Evolutionary conservation across 1,284 basidiomycete species (phyloP), one percentile per base, ranked within the genome.

Genomic region (Phellopilus nigrolimitatus): DNA sequence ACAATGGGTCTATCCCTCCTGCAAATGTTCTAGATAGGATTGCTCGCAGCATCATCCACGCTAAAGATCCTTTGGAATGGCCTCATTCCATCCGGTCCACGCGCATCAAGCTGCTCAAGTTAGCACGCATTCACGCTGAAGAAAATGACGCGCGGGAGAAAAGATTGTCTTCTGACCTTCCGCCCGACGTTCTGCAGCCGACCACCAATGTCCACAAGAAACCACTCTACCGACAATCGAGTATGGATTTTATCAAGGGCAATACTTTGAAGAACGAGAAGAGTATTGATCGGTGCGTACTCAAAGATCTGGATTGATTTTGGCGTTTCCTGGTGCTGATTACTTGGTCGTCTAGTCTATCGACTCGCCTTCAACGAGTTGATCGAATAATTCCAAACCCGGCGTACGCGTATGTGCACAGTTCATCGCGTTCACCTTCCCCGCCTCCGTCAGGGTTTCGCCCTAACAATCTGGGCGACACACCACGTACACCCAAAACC

Each of bases 1-100:
- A 87, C 72, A 82, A 83, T 57, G 87, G 88, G 24, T 74, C 80
- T 39, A 76, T 89, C 13, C 88, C 88, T 3, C 88, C 88, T 21
- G 80, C 84, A 8, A 90, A 90, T 64, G 76, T 90, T 15, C 79
- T 91, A 57, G 87, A 91, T 66, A 89, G 86, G 71, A 81, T 91
- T 58, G 85, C 88, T 12, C 79, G 82, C 31, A 81, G 85, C 52
- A 78, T 91, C 52, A 69, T 74, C 3, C 68, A 81, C 27, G 82
- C 84, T 49, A 88, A 88, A 61, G 84, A 83, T 13, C 74, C 81
- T 8, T 65, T 71, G 22, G 84, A 87, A 55, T 91, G 88, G 88
- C 82, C 84, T 1, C 85, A 89, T 61, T 88, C 88, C 25, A 62
- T 87, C 46, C 84, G 84, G 47, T 79, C 84, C 33, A 91, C 88